Conservation (phyloP, 2,329 filamentous ascomycete genomes). For the Verticillium tricorpus region DNA sequence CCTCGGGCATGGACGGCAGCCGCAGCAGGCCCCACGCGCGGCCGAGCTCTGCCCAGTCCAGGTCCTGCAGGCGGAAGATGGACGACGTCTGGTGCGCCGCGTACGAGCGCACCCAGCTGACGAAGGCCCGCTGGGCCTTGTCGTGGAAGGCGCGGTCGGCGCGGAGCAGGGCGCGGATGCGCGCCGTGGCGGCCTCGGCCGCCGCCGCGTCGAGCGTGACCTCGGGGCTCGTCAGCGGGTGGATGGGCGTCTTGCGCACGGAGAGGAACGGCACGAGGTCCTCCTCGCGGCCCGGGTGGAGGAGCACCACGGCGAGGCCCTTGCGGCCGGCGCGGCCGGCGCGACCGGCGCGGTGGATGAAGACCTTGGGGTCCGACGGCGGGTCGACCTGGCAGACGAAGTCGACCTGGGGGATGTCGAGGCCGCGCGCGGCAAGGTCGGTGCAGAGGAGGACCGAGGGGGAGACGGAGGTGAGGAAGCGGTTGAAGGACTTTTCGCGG, state of each 20-base stretch:
- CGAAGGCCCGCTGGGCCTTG: conserved; percentile 86
- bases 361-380: conserved; percentile 84
- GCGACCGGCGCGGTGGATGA: conserved; percentile 88
- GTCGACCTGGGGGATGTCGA: conserved; percentile 90
- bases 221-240: conserved; percentile 51
- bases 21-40: conserved; percentile 81
- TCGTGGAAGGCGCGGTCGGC: conserved; percentile 64
- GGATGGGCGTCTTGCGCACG: conserved; percentile 80
- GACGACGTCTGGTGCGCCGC: conserved; percentile 85
- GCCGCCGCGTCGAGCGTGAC: conserved; percentile 57
- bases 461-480: conserved; percentile 69
- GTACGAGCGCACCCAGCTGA: conserved; percentile 90
- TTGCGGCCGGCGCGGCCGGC: conserved; percentile 85
- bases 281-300: conserved; percentile 81
- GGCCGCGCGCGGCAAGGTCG: conserved; percentile 82
- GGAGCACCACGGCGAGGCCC: conserved; percentile 79
- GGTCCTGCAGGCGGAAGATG: conserved; percentile 78
- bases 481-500: conserved; percentile 79
- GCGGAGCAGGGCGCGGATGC: conserved; percentile 55
- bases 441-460: conserved; percentile 86
- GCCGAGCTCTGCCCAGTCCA: conserved; percentile 81
- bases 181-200: conserved; percentile 50
- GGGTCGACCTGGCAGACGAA: conserved; percentile 84
- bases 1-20: conserved; percentile 91
- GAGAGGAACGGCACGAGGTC: conserved; percentile 86